Base-by-base conservation (phyloP, 805 yeast species). In the Saccharomycopsis javanensis region DNA sequence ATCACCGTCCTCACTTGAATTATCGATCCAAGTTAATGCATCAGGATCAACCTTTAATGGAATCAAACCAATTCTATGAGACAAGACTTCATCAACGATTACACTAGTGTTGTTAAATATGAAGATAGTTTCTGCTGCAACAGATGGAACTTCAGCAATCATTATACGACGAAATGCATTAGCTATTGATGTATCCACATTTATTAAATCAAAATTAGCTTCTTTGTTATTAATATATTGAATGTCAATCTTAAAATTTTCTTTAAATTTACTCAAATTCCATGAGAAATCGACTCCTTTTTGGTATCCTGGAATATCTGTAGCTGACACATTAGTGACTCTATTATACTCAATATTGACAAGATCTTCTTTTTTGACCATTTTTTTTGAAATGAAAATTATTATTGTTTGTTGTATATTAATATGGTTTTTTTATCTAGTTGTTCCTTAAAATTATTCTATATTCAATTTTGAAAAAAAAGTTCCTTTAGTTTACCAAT, bases 161-260 rank as follows among this genome's bases (percentile, higher is more conserved):
- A 94, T 91, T 65, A 94, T 87, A 67, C 99, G 85, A 68, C 99
- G 85, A 72, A 92, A 90, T 0, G 99, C 97, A 74, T 94, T 94
- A 50, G 98, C 91, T 58, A 94, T 75, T 11, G 98, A 88, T 1
- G 98, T 87, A 70, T 94, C 99, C 54, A 91, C 73, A 65, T 88
- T 85, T 58, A 87, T 73, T 62, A 94, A 75, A 70, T 94, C 99
- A 66, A 94, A 94, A 70, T 88, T 89, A 57, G 92, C 89, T 53
- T 73, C 78, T 68, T 91, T 79, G 59, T 83, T 86, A 51, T 80
- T 76, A 59, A 84, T 72, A 65, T 81, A 79, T 6, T 83, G 74
- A 62, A 92, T 81, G 60, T 84, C 75, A 61, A 92, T 80, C 60
- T 82, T 82, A 64, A 87, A 82, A 18, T 72, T 68, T 55, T 82